Base-by-base conservation (phyloP, 2,329 filamentous ascomycete species). In the Cordyceps tenuipes region DNA sequence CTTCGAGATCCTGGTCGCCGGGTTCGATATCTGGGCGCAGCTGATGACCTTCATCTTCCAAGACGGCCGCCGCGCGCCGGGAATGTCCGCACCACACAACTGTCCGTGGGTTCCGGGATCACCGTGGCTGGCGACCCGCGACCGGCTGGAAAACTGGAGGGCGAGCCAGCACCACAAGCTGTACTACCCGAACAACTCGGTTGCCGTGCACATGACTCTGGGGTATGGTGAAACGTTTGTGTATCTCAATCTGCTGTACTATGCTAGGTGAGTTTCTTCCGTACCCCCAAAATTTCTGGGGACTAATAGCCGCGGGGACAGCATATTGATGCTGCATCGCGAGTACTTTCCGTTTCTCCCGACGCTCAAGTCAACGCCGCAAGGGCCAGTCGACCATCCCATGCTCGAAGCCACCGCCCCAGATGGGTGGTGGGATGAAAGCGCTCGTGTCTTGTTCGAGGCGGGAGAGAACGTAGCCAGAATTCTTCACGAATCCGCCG, bases 331-430 rank as follows among this genome's bases (percentile, higher is more conserved):
- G 68, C 69, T 78, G 3, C 70, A 74, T 19, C 66, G 76, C 3
- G 76, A 78, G 53, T 78, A 77, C 41, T 72, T 77, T 0, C 76
- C 76, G 0, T 78, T 78, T 49, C 59, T 78, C 0, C 76, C 76
- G 0, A 73, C 70, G 0, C 62, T 67, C 0, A 67, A 71, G 13
- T 65, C 69, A 0, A 66, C 66, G 2, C 76, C 76, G 0, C 58
- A 66, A 0, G 75, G 75, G 0, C 76, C 76, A 0, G 65, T 76
- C 0, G 75, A 77, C 17, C 74, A 71, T 1, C 75, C 75, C 0
- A 68, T 70, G 0, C 68, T 77, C 0, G 70, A 76, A 44, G 71
- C 70, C 0, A 65, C 71, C 12, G 73, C 75, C 0, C 75, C 75
- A 0, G 64, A 67, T 0, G 70, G 70, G 0, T 77, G 71, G 71